A percentile compares a stretch with the other conserved stretches of the same genome.
Evolutionary conservation across 208 protist genomes (phyloP).

Genomic region (Leishmania mexicana): DNA sequence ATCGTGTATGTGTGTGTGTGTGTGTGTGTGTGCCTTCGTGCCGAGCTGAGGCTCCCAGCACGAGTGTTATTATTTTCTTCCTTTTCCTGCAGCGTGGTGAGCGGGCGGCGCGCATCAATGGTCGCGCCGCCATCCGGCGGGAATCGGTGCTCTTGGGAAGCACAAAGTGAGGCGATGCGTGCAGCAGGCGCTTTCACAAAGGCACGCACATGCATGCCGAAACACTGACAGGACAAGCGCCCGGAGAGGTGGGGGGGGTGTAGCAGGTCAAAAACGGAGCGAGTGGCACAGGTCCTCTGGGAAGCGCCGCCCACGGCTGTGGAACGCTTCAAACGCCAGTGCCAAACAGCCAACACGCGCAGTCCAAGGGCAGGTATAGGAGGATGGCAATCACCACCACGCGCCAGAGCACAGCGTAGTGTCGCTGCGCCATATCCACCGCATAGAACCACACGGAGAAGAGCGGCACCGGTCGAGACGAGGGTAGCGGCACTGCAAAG

Average conservation of each 20-base stretch:
- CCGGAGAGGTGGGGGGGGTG: neutral
- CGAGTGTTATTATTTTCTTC: neutral
- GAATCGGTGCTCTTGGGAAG: neutral
- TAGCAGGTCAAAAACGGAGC: neutral
- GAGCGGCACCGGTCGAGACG: slow-evolving; percentile 41
- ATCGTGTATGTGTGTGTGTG: neutral
- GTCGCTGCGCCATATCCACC: slow-evolving; percentile 30
- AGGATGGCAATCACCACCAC: slow-evolving; percentile 12
- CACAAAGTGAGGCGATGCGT: neutral
- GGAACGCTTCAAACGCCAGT: neutral
- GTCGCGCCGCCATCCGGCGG: neutral
- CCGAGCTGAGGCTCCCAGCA: neutral
- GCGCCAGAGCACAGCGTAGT: slow-evolving; percentile 33
- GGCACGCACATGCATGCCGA: neutral
- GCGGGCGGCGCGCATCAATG: neutral
- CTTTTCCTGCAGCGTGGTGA: neutral
- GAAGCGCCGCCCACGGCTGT: neutral
- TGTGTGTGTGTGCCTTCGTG: neutral
- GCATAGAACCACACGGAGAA: slow-evolving; percentile 57
- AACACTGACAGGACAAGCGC: neutral
- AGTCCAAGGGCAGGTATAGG: slow-evolving; percentile 26
- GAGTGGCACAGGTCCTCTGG: neutral
- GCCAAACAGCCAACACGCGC: neutral
- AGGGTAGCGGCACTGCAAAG: slow-evolving; percentile 34
- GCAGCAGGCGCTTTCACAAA: neutral